A percentile compares a stretch with the other conserved stretches of the same genome.
phyloP scores from a whole-genome alignment of 1,139 yeast species.

The Taphrina pruni region DNA sequence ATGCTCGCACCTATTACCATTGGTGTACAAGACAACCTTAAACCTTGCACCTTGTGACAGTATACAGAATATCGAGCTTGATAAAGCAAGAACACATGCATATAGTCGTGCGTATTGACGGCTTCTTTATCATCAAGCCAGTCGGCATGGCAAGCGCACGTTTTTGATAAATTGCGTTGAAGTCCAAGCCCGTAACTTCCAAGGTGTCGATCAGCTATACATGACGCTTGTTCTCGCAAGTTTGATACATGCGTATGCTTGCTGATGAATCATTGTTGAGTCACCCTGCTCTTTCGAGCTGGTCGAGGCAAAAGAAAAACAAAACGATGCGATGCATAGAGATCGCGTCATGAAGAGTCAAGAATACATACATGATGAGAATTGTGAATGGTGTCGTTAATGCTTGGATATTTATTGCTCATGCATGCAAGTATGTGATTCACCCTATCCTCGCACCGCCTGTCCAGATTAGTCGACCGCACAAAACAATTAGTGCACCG shows the following conservation, averaged over 20 bases:
- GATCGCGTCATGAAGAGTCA: neutral
- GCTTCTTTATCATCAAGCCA: neutral
- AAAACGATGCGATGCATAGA: no score
- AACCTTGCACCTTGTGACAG: no score
- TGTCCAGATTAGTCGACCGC: neutral
- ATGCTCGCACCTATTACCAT: no score
- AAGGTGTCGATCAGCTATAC: neutral
- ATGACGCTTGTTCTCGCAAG: neutral
- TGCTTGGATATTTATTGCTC: neutral
- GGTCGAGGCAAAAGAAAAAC: no score
- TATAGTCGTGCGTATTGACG: no score
- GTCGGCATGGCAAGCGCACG: conserved; percentile 2
- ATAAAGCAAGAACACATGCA: no score
- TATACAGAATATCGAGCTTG: no score
- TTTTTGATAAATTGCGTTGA: neutral
- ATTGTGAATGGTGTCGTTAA: conserved; percentile 3
- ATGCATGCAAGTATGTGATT: neutral
- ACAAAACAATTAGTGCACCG: neutral
- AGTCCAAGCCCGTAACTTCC: neutral
- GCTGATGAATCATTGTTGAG: no score
- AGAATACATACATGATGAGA: neutral
- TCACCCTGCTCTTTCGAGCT: no score
- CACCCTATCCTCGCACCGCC: conserved; percentile 27
- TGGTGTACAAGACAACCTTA: no score
- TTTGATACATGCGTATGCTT: neutral